Evolutionary conservation across 257 asterid genomes (phyloP).

Genomic region (Plantago elongata): DNA sequence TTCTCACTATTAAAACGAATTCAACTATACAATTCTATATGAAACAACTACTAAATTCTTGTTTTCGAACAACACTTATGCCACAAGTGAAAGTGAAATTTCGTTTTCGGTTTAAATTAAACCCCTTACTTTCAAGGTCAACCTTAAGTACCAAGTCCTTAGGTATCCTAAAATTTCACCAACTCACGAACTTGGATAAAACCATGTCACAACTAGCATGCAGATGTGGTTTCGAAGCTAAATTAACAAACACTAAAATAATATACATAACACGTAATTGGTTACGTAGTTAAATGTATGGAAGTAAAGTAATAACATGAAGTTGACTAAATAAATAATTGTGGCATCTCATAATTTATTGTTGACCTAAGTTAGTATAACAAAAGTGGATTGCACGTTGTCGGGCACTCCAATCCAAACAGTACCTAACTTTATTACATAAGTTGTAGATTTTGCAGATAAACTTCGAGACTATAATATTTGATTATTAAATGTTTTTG

Average conservation of each 20-base stretch:
- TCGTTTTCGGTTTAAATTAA: too few species aligned
- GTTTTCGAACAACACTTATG: too few species aligned
- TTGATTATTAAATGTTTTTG: background rate
- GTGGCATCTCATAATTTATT: background rate
- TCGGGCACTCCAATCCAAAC: background rate
- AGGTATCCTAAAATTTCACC: too few species aligned
- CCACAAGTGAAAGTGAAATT: too few species aligned
- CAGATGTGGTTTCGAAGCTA: too few species aligned
- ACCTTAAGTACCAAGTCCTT: too few species aligned
- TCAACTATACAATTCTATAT: too few species aligned
- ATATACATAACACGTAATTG: background rate
- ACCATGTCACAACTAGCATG: too few species aligned
- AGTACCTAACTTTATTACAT: background rate
- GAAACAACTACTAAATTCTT: too few species aligned
- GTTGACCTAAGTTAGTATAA: conserved; percentile 24
- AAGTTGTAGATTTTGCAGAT: conserved; percentile 3
- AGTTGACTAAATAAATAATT: background rate
- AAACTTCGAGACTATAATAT: background rate
- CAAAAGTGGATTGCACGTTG: conserved; percentile 34
- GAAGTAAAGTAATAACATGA: background rate
- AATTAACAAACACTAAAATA: background rate
- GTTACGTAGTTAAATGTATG: background rate
- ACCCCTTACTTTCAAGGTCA: too few species aligned
- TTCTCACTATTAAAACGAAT: too few species aligned
- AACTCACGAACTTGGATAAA: too few species aligned